A percentile compares a stretch with the other conserved stretches of the same genome.
Conservation (phyloP, 2,329 filamentous ascomycete genomes). For the Aspergillus neotritici region DNA sequence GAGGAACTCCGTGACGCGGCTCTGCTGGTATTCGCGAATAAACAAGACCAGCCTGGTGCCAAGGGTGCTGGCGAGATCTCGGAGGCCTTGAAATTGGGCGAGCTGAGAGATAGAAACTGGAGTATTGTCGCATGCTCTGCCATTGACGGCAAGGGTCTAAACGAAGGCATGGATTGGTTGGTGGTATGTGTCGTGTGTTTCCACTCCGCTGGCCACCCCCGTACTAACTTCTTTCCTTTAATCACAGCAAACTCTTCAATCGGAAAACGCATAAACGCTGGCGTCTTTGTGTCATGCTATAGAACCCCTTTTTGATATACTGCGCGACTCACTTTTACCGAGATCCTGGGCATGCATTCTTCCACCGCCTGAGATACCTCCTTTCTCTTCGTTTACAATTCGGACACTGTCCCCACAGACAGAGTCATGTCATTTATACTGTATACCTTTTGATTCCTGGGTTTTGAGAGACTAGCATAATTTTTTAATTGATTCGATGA, state of each 20-base stretch:
- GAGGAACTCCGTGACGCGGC: slow-evolving; percentile 92
- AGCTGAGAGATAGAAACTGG: slow-evolving; percentile 95
- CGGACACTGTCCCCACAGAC: slow-evolving; percentile 15
- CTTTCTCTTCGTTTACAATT: slow-evolving; percentile 16
- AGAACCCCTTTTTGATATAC: slow-evolving; percentile 29
- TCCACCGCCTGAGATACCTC: slow-evolving; percentile 16
- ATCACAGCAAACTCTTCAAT: slow-evolving; percentile 39
- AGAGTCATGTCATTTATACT: slow-evolving; percentile 33
- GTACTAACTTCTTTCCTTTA: slow-evolving; percentile 11
- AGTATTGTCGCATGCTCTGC: slow-evolving; percentile 97
- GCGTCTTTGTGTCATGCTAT: slow-evolving; percentile 25
- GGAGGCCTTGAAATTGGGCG: slow-evolving; percentile 81
- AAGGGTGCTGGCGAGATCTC: slow-evolving; percentile 96
- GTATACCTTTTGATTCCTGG: slow-evolving; percentile 23
- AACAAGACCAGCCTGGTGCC: slow-evolving; percentile 95
- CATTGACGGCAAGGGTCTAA: slow-evolving; percentile 89
- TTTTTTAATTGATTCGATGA: slow-evolving; percentile 27
- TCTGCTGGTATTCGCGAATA: slow-evolving; percentile 94
- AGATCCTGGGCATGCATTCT: slow-evolving; percentile 7
- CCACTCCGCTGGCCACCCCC: not conserved
- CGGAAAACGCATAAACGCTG: slow-evolving; percentile 38
- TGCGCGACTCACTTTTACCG: slow-evolving; percentile 13
- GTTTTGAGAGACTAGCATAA: slow-evolving; percentile 26
- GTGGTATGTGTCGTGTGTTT: slow-evolving; percentile 57
- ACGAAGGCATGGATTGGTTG: slow-evolving; percentile 98